These are phyloP conservation scores for Hemisphaericaspora nanyangensis DNA, from an alignment of 805 yeast genomes.

Conservation along the genomic window DNA sequence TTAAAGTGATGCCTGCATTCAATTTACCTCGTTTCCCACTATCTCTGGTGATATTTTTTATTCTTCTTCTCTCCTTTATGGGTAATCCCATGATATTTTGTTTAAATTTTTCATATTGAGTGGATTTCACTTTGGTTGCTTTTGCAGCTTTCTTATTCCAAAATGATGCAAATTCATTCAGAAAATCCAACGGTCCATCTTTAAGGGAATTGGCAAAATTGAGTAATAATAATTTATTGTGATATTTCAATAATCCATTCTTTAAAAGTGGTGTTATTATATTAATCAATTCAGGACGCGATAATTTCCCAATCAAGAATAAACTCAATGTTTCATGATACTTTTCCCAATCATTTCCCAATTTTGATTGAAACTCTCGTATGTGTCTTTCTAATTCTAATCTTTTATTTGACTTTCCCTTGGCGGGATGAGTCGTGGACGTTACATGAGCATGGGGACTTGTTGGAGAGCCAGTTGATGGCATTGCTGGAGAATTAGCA, in stretches of 20 bases:
- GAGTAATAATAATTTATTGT: slow-evolving; percentile 77
- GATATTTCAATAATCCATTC: slow-evolving; percentile 51
- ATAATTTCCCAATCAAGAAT: slow-evolving; percentile 74
- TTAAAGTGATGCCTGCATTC: slow-evolving; percentile 63
- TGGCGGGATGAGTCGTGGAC: not conserved
- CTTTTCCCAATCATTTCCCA: slow-evolving; percentile 82
- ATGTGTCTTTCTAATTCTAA: slow-evolving; percentile 48
- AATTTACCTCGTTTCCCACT: slow-evolving; percentile 74
- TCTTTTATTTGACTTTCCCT: slow-evolving; percentile 18
- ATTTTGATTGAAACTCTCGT: slow-evolving; percentile 62
- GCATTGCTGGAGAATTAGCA: not conserved
- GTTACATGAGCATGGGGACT: not conserved
- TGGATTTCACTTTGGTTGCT: slow-evolving; percentile 47
- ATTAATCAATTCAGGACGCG: slow-evolving; percentile 67
- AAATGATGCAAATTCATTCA: slow-evolving; percentile 38
- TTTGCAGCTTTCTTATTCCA: slow-evolving; percentile 50
- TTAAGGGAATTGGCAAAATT: slow-evolving; percentile 80
- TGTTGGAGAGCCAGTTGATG: not conserved
- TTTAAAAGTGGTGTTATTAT: slow-evolving; percentile 55
- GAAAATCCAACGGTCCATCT: slow-evolving; percentile 62
- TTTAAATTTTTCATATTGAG: slow-evolving; percentile 79
- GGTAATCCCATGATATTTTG: slow-evolving; percentile 85
- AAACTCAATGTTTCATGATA: slow-evolving; percentile 76
- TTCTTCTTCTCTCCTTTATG: slow-evolving; percentile 76
- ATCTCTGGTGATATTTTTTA: slow-evolving; percentile 78